Percentiles rank a stretch among this genome's conserved stretches.
Conservation (phyloP, 257 asterid genomes). For the Solanum paucissectum region DNA sequence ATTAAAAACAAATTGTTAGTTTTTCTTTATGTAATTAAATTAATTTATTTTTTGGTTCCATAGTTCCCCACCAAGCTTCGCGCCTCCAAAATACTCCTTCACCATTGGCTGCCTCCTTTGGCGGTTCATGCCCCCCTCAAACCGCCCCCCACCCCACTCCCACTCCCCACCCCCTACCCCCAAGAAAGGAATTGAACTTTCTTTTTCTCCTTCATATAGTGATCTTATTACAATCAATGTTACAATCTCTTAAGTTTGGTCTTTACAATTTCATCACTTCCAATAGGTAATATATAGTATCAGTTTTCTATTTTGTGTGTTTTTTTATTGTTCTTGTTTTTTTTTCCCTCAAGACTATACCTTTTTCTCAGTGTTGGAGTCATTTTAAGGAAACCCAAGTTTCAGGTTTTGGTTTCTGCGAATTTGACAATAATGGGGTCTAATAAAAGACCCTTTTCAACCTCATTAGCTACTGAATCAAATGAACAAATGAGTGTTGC, state of each 20-base stretch:
- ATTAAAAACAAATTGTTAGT: not conserved
- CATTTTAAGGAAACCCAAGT: not conserved
- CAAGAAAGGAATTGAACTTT: not conserved
- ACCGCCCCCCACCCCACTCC: not conserved
- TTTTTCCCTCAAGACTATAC: not conserved
- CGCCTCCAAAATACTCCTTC: not conserved
- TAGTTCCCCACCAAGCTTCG: not conserved
- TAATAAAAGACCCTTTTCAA: constrained; percentile 19
- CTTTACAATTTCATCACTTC: constrained; percentile 15
- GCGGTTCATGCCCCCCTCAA: not conserved
- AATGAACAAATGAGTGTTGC: constrained; percentile 1
- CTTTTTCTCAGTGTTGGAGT: not conserved
- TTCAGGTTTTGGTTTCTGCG: constrained; percentile 4
- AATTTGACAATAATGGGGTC: constrained; percentile 38
- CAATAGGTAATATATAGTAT: constrained; percentile 5
- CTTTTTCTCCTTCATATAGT: not conserved
- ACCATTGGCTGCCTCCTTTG: not conserved
- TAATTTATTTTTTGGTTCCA: not conserved
- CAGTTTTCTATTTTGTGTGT: not conserved
- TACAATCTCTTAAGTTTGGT: constrained; percentile 43
- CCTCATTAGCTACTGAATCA: constrained; percentile 23
- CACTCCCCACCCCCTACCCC: not conserved
- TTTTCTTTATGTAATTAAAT: no score
- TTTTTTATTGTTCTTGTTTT: not conserved
- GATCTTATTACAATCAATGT: constrained; percentile 17